Percentiles rank a stretch among this genome's conserved stretches.
Evolutionary conservation across 2,329 filamentous ascomycete genomes (phyloP).

Genomic region (Aureobasidium melanogenum): DNA sequence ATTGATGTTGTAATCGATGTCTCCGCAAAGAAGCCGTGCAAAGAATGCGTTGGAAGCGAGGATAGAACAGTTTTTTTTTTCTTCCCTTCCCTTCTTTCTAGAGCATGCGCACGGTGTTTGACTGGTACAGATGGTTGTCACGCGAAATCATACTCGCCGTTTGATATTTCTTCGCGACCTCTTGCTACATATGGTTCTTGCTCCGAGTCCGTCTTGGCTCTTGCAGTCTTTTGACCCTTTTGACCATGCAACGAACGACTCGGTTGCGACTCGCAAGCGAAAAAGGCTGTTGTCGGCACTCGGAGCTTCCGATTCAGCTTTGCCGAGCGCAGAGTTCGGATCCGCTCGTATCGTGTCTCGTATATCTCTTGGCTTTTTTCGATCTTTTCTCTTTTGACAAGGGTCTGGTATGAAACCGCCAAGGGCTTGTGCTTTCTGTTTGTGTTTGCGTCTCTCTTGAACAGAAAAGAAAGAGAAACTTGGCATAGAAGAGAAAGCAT

Average conservation of each 20-base stretch:
- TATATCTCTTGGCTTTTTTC: neutral
- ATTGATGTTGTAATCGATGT: neutral
- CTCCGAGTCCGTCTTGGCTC: neutral
- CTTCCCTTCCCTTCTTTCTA: neutral
- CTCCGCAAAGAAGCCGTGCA: neutral
- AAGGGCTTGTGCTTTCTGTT: neutral
- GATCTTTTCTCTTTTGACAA: neutral
- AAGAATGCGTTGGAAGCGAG: neutral
- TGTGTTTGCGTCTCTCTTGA: neutral
- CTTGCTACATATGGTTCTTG: neutral
- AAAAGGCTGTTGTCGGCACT: neutral
- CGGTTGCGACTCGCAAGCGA: neutral
- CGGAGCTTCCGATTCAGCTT: neutral
- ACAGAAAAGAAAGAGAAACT: neutral
- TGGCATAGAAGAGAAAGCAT: neutral
- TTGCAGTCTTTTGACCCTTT: no score
- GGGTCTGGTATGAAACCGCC: constrained; percentile 9
- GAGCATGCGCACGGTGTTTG: neutral
- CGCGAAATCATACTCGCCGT: no score
- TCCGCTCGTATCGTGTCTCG: neutral
- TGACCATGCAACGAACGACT: no score
- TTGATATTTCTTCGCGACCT: neutral
- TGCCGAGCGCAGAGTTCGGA: neutral
- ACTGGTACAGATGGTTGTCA: no score
- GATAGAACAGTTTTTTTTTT: neutral